These are phyloP conservation scores for Solanum lycopersicoides DNA, from an alignment of 257 asterid species.

Conservation along the genomic window DNA sequence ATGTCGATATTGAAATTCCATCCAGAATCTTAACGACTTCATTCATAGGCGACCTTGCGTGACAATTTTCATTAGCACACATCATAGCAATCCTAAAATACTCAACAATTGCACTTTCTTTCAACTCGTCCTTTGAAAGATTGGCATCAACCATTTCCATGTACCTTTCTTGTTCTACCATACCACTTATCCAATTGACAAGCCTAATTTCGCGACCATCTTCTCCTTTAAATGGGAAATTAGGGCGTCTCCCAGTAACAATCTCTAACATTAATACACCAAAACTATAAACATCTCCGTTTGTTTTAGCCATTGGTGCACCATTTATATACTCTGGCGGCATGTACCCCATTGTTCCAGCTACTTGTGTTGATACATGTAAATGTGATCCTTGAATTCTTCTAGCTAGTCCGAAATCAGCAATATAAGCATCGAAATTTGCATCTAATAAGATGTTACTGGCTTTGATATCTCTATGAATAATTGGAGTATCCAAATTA, in stretches of 20 bases:
- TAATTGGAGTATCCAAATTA: constrained; percentile 39
- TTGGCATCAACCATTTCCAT: constrained; percentile 60
- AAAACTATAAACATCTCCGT: constrained; percentile 75
- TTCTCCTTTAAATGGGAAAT: constrained; percentile 51
- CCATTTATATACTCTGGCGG: constrained; percentile 80
- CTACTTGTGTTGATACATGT: constrained; percentile 84
- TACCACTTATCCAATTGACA: constrained; percentile 40
- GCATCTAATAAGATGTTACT: constrained; percentile 54
- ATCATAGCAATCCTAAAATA: constrained; percentile 38
- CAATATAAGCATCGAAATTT: constrained; percentile 57
- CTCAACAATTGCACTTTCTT: constrained; percentile 26
- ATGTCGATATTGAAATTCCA: constrained; percentile 4
- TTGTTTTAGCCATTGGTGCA: constrained; percentile 40
- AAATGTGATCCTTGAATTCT: constrained; percentile 49
- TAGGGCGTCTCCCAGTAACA: constrained; percentile 56
- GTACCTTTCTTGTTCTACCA: constrained; percentile 26
- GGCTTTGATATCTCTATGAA: constrained; percentile 73
- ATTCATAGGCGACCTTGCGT: constrained; percentile 49
- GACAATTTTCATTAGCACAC: constrained; percentile 36
- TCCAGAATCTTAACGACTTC: constrained; percentile 45
- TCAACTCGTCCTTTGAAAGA: constrained; percentile 23
- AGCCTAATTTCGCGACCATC: constrained; percentile 63
- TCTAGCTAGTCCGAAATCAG: constrained; percentile 84
- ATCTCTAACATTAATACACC: constrained; percentile 71
- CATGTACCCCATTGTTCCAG: constrained; percentile 94